Evolutionary conservation across 2,329 filamentous ascomycete genomes (phyloP), one percentile per base, ranked within the genome.

Genomic region (Chrysosporium keratinophilum): DNA sequence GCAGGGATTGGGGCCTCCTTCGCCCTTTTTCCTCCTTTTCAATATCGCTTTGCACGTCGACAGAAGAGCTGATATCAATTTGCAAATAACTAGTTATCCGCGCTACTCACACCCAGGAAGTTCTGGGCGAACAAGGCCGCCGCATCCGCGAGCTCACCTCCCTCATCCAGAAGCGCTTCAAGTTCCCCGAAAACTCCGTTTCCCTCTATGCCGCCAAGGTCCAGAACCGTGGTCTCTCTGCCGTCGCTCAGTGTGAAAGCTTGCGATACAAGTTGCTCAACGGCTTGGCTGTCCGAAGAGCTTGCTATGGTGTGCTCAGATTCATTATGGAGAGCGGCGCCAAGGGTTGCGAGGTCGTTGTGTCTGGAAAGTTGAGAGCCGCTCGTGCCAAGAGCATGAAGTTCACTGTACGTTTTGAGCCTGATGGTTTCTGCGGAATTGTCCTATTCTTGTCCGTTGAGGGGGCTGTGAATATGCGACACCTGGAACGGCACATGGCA

Each of bases 151-250:
- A 98, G 83, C 89, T 98, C 78, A 98, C 93, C 74, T 96, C 89
- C 71, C 86, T 98, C 74, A 98, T 98, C 83, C 94, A 98, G 83
- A 97, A 98, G 87, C 90, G 93, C 74, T 98, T 98, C 88, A 96
- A 96, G 83, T 98, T 98, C 86, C 91, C 93, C 78, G 91, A 97
- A 82, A 97, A 97, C 87, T 94, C 87, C 68, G 93, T 98, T 75
- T 97, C 93, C 64, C 89, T 98, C 72, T 98, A 98, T 77, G 93
- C 93, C 78, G 94, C 93, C 77, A 98, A 98, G 86, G 93, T 98
- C 73, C 93, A 97, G 83, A 97, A 96, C 83, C 91, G 93, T 75
- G 93, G 93, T 87, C 90, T 98, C 66, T 97, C 91, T 70, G 93
- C 93, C 73, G 93, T 98, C 78, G 93, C 93, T 71, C 93, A 98